phyloP scores from a whole-genome alignment of 2,329 filamentous ascomycete genomes.

The Atkinsonella texensis region DNA sequence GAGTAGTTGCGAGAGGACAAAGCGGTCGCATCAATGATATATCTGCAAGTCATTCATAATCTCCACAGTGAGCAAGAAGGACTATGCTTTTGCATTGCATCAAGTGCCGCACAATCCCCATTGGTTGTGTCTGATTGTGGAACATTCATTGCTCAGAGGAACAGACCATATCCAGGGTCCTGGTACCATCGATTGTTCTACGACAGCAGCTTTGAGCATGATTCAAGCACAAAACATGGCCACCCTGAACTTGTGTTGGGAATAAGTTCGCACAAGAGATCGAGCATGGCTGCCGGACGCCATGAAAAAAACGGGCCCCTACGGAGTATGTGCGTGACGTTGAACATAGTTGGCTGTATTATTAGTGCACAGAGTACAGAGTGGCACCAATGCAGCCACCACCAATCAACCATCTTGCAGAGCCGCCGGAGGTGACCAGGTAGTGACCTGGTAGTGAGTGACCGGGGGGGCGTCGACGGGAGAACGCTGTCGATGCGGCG shows the following conservation, averaged over 20 bases:
- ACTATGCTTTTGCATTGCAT: background rate
- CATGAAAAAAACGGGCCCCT: background rate
- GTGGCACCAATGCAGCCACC: background rate
- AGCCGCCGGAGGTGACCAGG: constrained; percentile 4
- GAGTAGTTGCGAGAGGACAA: background rate
- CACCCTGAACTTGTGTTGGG: background rate
- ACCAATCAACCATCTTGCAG: constrained; percentile 4
- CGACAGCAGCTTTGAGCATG: background rate
- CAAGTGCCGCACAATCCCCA: no score
- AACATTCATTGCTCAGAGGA: no score
- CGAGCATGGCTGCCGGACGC: background rate
- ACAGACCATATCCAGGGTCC: no score
- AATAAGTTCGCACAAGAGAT: background rate
- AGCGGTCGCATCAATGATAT: background rate
- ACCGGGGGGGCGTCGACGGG: no score
- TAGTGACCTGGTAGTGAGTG: background rate
- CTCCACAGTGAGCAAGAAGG: background rate
- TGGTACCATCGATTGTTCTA: no score
- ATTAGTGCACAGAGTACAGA: background rate
- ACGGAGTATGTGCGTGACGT: background rate
- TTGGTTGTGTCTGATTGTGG: no score
- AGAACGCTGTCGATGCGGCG: no score
- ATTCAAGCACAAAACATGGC: background rate
- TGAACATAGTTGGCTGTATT: background rate
- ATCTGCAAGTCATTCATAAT: background rate